Conservation (phyloP, 1,284 basidiomycete genomes). For the Athelia sp. region DNA sequence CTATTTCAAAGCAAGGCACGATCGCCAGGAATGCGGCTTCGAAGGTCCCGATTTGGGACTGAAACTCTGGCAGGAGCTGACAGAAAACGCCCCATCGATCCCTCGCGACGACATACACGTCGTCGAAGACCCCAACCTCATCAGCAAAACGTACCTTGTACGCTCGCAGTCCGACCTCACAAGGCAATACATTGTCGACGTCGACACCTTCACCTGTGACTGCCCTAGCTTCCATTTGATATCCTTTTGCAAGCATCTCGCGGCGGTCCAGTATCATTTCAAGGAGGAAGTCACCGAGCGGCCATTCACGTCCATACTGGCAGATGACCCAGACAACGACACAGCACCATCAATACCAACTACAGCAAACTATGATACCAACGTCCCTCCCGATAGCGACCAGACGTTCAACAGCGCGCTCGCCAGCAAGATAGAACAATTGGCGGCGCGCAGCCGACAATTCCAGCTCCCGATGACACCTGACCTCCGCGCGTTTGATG, state of each 20-base stretch:
- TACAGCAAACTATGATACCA: neutral
- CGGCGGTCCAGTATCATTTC: conserved; percentile 5
- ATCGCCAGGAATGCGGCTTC: conserved; percentile 11
- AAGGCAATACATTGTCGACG: conserved; percentile 6
- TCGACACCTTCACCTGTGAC: conserved; percentile 6
- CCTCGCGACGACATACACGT: neutral
- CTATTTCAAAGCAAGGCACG: conserved; percentile 7
- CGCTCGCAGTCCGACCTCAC: neutral
- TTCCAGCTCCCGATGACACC: neutral
- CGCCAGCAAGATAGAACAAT: neutral
- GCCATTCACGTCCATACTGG: neutral
- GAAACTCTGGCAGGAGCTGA: conserved; percentile 3
- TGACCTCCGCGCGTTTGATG: neutral
- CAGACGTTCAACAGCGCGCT: neutral
- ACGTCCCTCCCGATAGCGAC: neutral
- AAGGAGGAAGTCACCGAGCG: neutral
- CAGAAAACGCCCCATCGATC: neutral
- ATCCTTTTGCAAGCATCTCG: conserved; percentile 10
- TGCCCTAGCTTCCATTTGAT: conserved; percentile 9
- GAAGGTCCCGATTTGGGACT: conserved; percentile 12
- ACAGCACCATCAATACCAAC: neutral
- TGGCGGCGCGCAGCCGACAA: neutral
- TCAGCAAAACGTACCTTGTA: neutral
- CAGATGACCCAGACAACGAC: neutral
- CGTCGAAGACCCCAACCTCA: neutral